A percentile compares a stretch with the other conserved stretches of the same genome.
phyloP scores from a whole-genome alignment of 192 early-diverging fungal species.

The Coemansia sp. region DNA sequence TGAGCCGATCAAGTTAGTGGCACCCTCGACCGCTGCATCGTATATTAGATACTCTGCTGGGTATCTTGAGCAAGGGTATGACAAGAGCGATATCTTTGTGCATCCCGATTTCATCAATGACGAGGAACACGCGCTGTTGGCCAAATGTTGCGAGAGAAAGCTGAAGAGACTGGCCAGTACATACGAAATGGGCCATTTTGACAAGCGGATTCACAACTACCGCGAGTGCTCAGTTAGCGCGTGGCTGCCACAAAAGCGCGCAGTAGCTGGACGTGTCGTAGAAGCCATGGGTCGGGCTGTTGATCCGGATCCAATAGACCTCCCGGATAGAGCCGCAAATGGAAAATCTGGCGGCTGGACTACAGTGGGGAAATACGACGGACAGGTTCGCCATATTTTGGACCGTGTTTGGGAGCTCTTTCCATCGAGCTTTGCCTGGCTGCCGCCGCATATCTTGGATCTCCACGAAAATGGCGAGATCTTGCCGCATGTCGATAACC shows the following conservation, averaged over 20 bases:
- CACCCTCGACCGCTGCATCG: slow-evolving; percentile 19
- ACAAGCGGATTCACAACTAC: slow-evolving; percentile 74
- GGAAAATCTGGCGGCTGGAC: slow-evolving; percentile 49
- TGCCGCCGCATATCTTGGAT: slow-evolving; percentile 81
- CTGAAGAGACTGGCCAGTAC: slow-evolving; percentile 56
- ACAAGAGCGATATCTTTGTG: slow-evolving; percentile 40
- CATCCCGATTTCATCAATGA: slow-evolving; percentile 43
- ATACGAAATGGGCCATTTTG: slow-evolving; percentile 80
- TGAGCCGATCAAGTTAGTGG: slow-evolving; percentile 19
- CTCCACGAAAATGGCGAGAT: slow-evolving; percentile 73
- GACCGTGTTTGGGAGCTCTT: slow-evolving; percentile 63
- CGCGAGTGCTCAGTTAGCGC: slow-evolving; percentile 70
- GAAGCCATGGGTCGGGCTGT: slow-evolving; percentile 22
- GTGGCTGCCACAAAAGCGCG: slow-evolving; percentile 56
- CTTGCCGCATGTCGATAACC: slow-evolving; percentile 80
- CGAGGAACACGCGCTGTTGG: slow-evolving; percentile 52
- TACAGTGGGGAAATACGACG: slow-evolving; percentile 52
- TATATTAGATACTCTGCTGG: slow-evolving; percentile 33
- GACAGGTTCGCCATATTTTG: slow-evolving; percentile 57
- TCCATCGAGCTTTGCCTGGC: slow-evolving; percentile 62
- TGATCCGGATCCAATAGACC: slow-evolving; percentile 39
- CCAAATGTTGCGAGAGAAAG: slow-evolving; percentile 52
- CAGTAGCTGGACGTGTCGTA: slow-evolving; percentile 31
- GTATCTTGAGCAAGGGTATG: slow-evolving; percentile 21
- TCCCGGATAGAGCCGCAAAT: slow-evolving; percentile 29